phyloP scores from a whole-genome alignment of 106 monocot species.

The Chionographis japonica region DNA sequence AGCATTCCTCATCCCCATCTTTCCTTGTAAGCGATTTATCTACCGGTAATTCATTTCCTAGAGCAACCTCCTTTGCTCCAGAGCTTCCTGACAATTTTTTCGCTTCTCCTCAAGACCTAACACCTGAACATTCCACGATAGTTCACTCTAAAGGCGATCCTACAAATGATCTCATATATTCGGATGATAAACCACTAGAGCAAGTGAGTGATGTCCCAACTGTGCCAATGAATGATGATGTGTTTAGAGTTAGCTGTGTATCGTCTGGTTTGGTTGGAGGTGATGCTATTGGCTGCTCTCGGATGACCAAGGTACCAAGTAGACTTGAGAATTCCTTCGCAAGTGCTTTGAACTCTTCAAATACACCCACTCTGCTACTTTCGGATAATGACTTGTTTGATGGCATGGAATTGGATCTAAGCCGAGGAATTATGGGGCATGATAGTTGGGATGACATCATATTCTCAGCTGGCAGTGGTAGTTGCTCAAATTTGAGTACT shows the following conservation, averaged over 20 bases:
- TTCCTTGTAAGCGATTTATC: conserved; percentile 3
- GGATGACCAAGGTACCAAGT: not conserved
- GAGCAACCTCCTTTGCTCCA: conserved; percentile 6
- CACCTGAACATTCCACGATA: conserved; percentile 6
- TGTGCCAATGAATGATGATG: conserved; percentile 6
- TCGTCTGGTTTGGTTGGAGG: conserved; percentile 9
- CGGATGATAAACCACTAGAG: not conserved
- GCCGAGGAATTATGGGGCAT: conserved; percentile 13
- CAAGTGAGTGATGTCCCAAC: not conserved
- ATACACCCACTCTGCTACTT: not conserved
- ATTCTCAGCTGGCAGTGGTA: conserved; percentile 11
- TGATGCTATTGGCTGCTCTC: not conserved
- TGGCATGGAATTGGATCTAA: conserved; percentile 51
- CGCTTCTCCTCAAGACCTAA: conserved; percentile 5
- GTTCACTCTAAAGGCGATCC: conserved; percentile 3
- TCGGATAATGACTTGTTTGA: conserved; percentile 44
- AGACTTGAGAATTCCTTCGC: not conserved
- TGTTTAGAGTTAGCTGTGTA: not conserved
- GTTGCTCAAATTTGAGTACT: conserved; percentile 26
- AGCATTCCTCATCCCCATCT: conserved; percentile 9
- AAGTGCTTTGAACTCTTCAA: conserved; percentile 3
- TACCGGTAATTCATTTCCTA: not conserved
- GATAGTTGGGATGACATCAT: conserved; percentile 47
- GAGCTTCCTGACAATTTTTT: conserved; percentile 4
- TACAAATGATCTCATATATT: not conserved